phyloP scores from a whole-genome alignment of 805 yeast species.

The Kockiozyma suomiensis region DNA sequence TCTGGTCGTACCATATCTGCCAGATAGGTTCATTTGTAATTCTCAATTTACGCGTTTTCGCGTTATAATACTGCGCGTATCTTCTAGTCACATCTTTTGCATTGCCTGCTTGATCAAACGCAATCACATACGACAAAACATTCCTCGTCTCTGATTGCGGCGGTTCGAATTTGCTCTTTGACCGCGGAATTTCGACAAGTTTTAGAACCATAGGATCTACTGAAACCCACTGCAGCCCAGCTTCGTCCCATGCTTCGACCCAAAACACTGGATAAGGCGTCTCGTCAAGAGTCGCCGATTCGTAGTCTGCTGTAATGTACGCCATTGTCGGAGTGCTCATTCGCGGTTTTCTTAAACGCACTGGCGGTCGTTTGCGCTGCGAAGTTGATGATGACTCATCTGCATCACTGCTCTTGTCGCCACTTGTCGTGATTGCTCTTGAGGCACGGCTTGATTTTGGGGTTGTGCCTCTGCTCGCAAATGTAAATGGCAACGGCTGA shows the following conservation, averaged over 20 bases:
- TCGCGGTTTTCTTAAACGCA: slow-evolving; percentile 30
- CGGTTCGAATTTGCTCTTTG: slow-evolving; percentile 70
- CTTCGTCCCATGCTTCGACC: slow-evolving; percentile 91
- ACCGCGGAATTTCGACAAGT: slow-evolving; percentile 62
- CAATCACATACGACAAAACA: slow-evolving; percentile 72
- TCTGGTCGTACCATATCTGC: slow-evolving; percentile 59
- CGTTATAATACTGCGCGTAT: slow-evolving; percentile 69
- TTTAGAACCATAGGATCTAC: slow-evolving; percentile 75
- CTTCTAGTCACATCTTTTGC: slow-evolving; percentile 84
- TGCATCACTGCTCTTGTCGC: neutral
- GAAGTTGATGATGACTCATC: slow-evolving; percentile 2
- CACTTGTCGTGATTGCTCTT: slow-evolving; percentile 3
- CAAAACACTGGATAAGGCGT: slow-evolving; percentile 72
- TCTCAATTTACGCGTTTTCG: slow-evolving; percentile 73
- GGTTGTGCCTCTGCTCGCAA: slow-evolving; percentile 14
- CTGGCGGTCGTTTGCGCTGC: slow-evolving; percentile 12
- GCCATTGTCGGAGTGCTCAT: slow-evolving; percentile 19
- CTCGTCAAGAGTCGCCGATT: slow-evolving; percentile 18
- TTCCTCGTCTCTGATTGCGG: slow-evolving; percentile 61
- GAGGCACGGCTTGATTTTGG: slow-evolving; percentile 11
- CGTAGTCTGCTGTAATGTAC: slow-evolving; percentile 29
- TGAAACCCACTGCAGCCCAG: slow-evolving; percentile 74
- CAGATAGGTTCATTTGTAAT: slow-evolving; percentile 63
- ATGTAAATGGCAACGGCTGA: slow-evolving; percentile 87
- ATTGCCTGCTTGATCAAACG: slow-evolving; percentile 65